Percentiles rank a stretch among this genome's conserved stretches.
Evolutionary conservation across 108 stramenopile genomes (phyloP).

Genomic region (Stephanodiscus minutulus): DNA sequence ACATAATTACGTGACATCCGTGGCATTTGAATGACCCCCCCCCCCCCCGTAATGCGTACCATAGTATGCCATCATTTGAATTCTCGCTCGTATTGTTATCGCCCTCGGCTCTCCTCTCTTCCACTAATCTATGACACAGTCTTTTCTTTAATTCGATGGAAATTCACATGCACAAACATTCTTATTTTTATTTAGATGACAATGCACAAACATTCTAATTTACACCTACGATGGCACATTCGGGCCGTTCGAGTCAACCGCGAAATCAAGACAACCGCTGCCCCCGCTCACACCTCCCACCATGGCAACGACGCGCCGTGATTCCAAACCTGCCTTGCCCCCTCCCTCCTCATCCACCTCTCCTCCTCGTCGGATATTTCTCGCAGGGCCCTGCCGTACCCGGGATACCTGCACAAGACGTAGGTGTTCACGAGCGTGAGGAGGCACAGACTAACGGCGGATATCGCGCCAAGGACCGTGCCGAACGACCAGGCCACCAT

Average conservation of each 20-base stretch:
- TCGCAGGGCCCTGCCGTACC: constrained; percentile 52
- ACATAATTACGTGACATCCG: background rate
- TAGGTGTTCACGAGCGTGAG: constrained; percentile 80
- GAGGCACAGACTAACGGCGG: constrained; percentile 45
- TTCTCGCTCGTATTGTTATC: no score
- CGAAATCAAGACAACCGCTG: background rate
- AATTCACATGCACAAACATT: background rate
- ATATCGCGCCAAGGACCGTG: constrained; percentile 56
- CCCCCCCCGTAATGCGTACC: no score
- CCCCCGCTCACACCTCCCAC: constrained; percentile 19
- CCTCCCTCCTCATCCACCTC: constrained; percentile 17
- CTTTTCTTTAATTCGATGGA: background rate
- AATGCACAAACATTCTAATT: background rate
- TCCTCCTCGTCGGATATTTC: constrained; percentile 48
- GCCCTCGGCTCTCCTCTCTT: no score
- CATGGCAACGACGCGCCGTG: constrained; percentile 24
- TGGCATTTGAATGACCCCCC: no score
- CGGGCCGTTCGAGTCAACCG: background rate
- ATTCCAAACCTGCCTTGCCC: constrained; percentile 15
- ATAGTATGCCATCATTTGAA: no score
- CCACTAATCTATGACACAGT: background rate
- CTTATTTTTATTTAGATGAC: background rate
- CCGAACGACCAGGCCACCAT: constrained; percentile 70
- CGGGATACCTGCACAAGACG: constrained; percentile 56
- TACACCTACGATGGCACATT: background rate